These are phyloP conservation scores for Calcarisporium arbuscula DNA, from an alignment of 2,329 filamentous ascomycete species.

Conservation along the genomic window DNA sequence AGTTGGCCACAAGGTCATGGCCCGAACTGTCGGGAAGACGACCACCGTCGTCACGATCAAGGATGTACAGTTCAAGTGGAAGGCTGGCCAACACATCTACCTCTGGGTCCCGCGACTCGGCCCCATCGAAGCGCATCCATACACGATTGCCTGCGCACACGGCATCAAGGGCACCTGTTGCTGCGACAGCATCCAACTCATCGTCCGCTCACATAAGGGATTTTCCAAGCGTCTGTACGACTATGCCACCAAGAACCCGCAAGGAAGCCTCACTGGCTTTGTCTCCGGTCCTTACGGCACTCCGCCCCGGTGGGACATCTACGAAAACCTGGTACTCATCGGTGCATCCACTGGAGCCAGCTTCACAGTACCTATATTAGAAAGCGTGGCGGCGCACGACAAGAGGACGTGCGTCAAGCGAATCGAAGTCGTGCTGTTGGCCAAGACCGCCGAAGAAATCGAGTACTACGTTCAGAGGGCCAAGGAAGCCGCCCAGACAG, in stretches of 20 bases:
- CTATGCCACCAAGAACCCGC: conserved; percentile 33
- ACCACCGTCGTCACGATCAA: conserved; percentile 55
- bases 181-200: conserved; percentile 54
- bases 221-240: conserved; percentile 50
- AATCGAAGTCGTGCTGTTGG: conserved; percentile 47
- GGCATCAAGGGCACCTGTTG: conserved; percentile 43
- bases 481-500: conserved; percentile 36
- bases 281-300: conserved; percentile 51
- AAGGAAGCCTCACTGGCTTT: conserved; percentile 30
- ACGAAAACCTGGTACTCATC: conserved; percentile 53
- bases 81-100: conserved; percentile 54
- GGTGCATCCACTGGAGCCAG: conserved; percentile 59
- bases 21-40: conserved; percentile 41
- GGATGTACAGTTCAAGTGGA: conserved; percentile 53
- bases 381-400: conserved; percentile 40
- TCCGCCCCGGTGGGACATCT: conserved; percentile 50
- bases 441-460: conserved; percentile 46
- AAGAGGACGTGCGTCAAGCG: conserved; percentile 41
- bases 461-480: conserved; percentile 47
- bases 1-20: conserved; percentile 46
- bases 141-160: conserved; percentile 54
- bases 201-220: conserved; percentile 48
- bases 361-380: conserved; percentile 53
- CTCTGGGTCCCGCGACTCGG: conserved; percentile 53
- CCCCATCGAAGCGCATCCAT: conserved; percentile 51